phyloP scores from a whole-genome alignment of 345 rosid species.

The Lumnitzera littorea region DNA sequence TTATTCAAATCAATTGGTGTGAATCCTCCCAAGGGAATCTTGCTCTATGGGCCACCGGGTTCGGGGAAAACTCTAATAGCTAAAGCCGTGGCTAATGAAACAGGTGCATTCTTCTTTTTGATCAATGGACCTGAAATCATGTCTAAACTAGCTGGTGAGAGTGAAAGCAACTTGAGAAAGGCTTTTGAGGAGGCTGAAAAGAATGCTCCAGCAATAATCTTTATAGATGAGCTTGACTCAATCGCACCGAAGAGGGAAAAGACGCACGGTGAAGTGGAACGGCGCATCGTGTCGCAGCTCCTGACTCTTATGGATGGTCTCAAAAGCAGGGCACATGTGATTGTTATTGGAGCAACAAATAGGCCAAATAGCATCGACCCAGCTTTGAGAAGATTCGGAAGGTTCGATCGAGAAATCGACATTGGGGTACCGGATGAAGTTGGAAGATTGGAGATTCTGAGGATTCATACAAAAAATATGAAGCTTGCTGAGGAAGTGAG shows the following conservation, averaged over 20 bases:
- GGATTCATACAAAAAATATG: conserved; percentile 95
- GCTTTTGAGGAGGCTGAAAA: conserved; percentile 97
- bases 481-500: conserved; percentile 79
- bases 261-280: conserved; percentile 91
- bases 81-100: conserved; percentile 89
- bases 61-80: conserved; percentile 88
- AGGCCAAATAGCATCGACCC: conserved; percentile 94
- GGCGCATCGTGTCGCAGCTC: conserved; percentile 92
- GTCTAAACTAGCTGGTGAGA: conserved; percentile 96
- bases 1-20: conserved; percentile 94
- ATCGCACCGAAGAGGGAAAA: conserved; percentile 95
- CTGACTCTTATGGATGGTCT: conserved; percentile 93
- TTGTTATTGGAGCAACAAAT: conserved; percentile 94
- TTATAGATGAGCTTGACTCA: conserved; percentile 88
- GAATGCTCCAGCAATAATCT: conserved; percentile 89
- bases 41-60: conserved; percentile 82
- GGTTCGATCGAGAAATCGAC: conserved; percentile 90
- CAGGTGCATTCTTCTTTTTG: conserved; percentile 94
- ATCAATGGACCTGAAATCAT: conserved; percentile 94
- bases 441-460: conserved; percentile 92
- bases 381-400: conserved; percentile 86
- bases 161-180: conserved; percentile 93
- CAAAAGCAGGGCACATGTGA: conserved; percentile 79
- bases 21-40: conserved; percentile 88
- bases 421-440: conserved; percentile 95